Base-by-base conservation (phyloP, 2,329 filamentous ascomycete genomes). In the Madurella mycetomatis region DNA sequence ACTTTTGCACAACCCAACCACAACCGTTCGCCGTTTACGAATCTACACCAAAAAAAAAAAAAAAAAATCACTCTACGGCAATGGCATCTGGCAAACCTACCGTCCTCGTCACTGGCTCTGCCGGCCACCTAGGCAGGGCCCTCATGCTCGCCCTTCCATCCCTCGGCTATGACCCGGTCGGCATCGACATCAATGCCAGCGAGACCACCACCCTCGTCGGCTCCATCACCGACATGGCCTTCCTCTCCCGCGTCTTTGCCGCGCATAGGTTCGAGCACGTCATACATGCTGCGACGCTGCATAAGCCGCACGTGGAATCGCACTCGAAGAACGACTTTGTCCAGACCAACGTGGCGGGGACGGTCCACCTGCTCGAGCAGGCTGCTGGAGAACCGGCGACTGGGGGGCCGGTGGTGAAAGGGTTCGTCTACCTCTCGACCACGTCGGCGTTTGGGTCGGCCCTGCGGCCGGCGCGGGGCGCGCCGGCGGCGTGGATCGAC, bases 281-380 rank as follows among this genome's bases (percentile, higher is more conserved):
- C n/a, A 60, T 78, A 31, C 73, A 78, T 62, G 66, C 72, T 0
- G 75, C 75, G 0, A 73, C 75, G 12, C 70, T 78, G 1, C 75
- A 78, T 66, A 77, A 78, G 45, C 75, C 75, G 0, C 75, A 78
- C 56, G 65, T 78, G 5, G 67, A 62, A n/a, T 74, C 68, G 5
- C 75, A 78, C 63, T 61, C 71, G n/a, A 73, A 73, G 54, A 59
- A 67, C 31, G 68, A 73, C 40, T 78, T 78, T 39, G 52, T 77
- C 57, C 65, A 73, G 49, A 73, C 72, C 47, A 77, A 78, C 65
- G 68, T 77, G 55, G 65, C 70, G 1, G 75, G 75, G 32, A 77
- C 75, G 0, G 60, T 73, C 4, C 57, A 66, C 5, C 68, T 77
- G 7, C 70, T 77, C 4, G 72, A 77, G 37, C 71, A 69, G 30